Percentiles rank a stretch among this genome's conserved stretches.
Evolutionary conservation across 2,329 filamentous ascomycete species (phyloP).

Genomic region (Diaporthe sp.): DNA sequence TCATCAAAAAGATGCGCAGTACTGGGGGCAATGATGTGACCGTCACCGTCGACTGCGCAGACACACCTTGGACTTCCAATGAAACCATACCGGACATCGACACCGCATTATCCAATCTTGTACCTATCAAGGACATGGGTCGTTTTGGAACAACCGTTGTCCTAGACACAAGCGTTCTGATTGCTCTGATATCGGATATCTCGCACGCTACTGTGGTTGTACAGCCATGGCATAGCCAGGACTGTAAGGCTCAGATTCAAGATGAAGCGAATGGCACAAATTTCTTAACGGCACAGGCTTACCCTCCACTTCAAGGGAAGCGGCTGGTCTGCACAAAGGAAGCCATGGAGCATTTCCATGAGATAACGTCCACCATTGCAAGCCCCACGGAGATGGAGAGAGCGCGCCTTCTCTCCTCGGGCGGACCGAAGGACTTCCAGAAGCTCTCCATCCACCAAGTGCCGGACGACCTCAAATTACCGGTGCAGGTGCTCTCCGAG

Average conservation of each 20-base stretch:
- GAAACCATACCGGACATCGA: slow-evolving; percentile 42
- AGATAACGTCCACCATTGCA: slow-evolving; percentile 75
- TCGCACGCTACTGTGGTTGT: slow-evolving; percentile 64
- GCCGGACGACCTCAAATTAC: slow-evolving; percentile 34
- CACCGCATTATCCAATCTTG: slow-evolving; percentile 44
- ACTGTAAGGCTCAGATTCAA: slow-evolving; percentile 74
- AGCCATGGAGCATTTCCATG: slow-evolving; percentile 75
- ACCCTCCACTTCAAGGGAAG: slow-evolving; percentile 69
- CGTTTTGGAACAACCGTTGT: slow-evolving; percentile 59
- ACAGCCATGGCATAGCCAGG: slow-evolving; percentile 63
- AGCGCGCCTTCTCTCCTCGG: slow-evolving; percentile 68
- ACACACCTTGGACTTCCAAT: slow-evolving; percentile 43
- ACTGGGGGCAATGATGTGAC: slow-evolving; percentile 44
- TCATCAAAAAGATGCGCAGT: slow-evolving; percentile 43
- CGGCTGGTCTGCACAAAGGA: slow-evolving; percentile 75
- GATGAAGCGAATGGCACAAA: slow-evolving; percentile 74
- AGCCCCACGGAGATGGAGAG: slow-evolving; percentile 72
- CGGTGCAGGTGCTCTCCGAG: slow-evolving; percentile 30
- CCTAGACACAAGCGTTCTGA: slow-evolving; percentile 77
- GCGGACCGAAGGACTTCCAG: slow-evolving; percentile 24
- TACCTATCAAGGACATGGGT: slow-evolving; percentile 42
- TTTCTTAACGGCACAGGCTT: slow-evolving; percentile 66
- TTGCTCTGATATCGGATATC: slow-evolving; percentile 81
- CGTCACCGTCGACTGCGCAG: slow-evolving; percentile 47
- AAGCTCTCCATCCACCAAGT: slow-evolving; percentile 32